Base-by-base conservation (phyloP, 257 asterid genomes). In the Solanum bulbocastanum region DNA sequence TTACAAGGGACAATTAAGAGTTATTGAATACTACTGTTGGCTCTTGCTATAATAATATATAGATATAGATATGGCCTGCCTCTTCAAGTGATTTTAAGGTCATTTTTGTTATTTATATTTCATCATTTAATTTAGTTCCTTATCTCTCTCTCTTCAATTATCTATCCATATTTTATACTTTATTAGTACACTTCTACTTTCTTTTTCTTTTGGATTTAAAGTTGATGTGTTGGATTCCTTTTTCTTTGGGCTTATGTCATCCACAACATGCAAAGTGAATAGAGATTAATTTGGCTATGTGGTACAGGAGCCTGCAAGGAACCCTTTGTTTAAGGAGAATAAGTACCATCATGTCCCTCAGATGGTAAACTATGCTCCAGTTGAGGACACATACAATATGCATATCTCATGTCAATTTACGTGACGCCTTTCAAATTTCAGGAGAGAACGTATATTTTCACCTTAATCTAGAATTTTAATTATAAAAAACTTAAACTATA, bases 1-100 rank as follows among this genome's bases (percentile, higher is more conserved):
- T 20, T 36, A 46, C 42, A 49, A 32, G 58, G 27, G 86, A 46
- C 68, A 25, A 27, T 81, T 46, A 30, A 5, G 16, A 81, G 68
- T 30, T 46, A 30, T 60, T 37, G 42, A 68, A 82, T 81, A 72
- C 14, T 72, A 33, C 79, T 72, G 20, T 86, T 83, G 91, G 83
- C 89, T 30, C 76, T 52, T 42, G 25, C 46, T 86, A 35, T n/a
- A 74, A 36, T 40, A 13, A 46, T 14, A 44, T 44, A 87, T 33
- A 36, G 27, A 32, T 39, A 87, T 36, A 15, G 30, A 72, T 85
- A 85, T 62, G 16, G 30, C 86, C n/a, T 86, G 93, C n/a, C 94
- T 72, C 92, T 89, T 92, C 87, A 88, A 81, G 72, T 27, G 84
- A 25, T 58, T 89, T 88, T 74, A 84, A 87, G 90, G 93, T 90